Base-by-base conservation (phyloP, 805 yeast genomes). In the Metschnikowia proteae region DNA sequence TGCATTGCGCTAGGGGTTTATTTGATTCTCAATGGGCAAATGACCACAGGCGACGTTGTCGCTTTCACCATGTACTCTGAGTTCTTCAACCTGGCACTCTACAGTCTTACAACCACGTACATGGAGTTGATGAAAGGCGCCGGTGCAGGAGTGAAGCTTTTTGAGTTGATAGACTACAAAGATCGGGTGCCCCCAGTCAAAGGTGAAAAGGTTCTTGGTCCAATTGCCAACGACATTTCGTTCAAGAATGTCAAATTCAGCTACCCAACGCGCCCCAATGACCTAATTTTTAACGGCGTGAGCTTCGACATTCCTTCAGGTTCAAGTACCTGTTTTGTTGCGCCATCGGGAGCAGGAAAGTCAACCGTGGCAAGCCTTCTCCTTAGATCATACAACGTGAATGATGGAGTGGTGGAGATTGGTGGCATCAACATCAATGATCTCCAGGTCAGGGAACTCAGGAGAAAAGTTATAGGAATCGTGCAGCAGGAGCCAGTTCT, bases 401-500 rank as follows among this genome's bases (percentile, higher is more conserved):
- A 71, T 47, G 48, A 64, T 7, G 86, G 86, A 7, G 59, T 67
- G 44, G 79, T 81, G 9, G 50, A 65, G 28, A 70, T 81, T 39
- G 85, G 83, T 27, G 85, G 83, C 2, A 59, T 60, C 43, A 72
- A 80, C 52, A 77, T 81, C 38, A 60, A 64, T 29, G 67, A 70
- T 7, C 67, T 76, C 52, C 82, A 81, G 56, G 72, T 80, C 22
- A 65, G 74, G 29, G 76, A 73, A 34, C 71, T 79, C 51, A 68
- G 86, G 49, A 62, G 76, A 34, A 64, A 72, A 30, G 54, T 71
- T 4, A 76, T 85, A 48, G 82, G 84, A 1, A 68, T 81, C 33
- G 86, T 81, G 9, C 84, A 80, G 60, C 86, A 81, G 60, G 86
- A 81, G 54, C 85, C 86, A 2, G 73, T 78, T 34, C 67, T 81